phyloP scores from a whole-genome alignment of 2,329 filamentous ascomycete species.

The Ilyonectria destructans region DNA sequence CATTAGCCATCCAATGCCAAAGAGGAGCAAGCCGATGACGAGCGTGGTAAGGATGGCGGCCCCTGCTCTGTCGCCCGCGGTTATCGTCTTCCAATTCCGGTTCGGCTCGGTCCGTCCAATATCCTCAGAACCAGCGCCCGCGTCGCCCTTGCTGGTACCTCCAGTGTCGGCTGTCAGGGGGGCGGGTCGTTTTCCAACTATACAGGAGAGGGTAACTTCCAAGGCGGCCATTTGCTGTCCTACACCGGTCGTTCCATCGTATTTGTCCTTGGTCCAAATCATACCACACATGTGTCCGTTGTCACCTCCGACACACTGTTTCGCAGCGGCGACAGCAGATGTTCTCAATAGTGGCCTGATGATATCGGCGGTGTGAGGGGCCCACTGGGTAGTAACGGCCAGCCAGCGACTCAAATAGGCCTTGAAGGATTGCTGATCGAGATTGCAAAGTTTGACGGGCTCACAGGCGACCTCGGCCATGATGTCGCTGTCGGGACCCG shows the following conservation, averaged over 20 bases:
- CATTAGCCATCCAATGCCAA: constrained; percentile 67
- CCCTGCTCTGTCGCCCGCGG: constrained; percentile 77
- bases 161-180: constrained; percentile 69
- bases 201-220: constrained; percentile 75
- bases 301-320: constrained; percentile 71
- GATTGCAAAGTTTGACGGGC: constrained; percentile 72
- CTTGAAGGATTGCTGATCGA: constrained; percentile 77
- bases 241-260: constrained; percentile 74
- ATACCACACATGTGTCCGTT: constrained; percentile 74
- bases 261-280: constrained; percentile 71
- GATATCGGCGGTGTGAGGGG: constrained; percentile 69
- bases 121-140: constrained; percentile 64
- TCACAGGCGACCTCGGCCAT: constrained; percentile 80
- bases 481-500: constrained; percentile 65
- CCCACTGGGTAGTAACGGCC: constrained; percentile 75
- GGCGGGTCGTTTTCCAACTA: constrained; percentile 63
- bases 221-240: constrained; percentile 82
- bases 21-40: constrained; percentile 69
- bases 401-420: constrained; percentile 76
- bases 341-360: constrained; percentile 70
- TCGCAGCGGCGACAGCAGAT: constrained; percentile 72
- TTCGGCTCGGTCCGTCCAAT: constrained; percentile 57
- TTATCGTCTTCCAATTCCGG: constrained; percentile 53
- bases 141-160: constrained; percentile 69
- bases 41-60: constrained; percentile 76